Evolutionary conservation across 1,139 yeast species (phyloP), one percentile per base, ranked within the genome.

Genomic region (Protomyces pachydermus): DNA sequence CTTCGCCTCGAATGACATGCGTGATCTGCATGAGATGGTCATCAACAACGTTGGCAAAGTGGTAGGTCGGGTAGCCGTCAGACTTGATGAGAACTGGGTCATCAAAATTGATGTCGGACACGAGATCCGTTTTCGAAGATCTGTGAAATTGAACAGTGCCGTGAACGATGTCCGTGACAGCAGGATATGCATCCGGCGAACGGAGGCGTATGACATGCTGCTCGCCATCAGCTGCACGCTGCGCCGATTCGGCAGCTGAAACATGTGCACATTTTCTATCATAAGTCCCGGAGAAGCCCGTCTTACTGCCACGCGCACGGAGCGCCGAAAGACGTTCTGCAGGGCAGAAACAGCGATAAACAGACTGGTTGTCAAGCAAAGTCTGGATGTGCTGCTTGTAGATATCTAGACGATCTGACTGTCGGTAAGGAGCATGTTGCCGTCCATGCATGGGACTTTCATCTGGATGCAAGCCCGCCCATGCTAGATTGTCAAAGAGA

Each of bases 1-100:
- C 98, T 72, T 93, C 98, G 45, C 99, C 99, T 68, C 99, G 80
- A 10, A 93, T 84, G 9, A 93, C 98, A 74, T 95, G 98, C 0
- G 97, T 88, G 52, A 93, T 88, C 57, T 83, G 75, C 98, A 93
- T 95, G 60, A 88, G 76, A 74, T 91, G 96, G 73, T 93, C 99
- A 72, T 93, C 99, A 1, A 93, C 84, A 1, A 93, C 97, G 71
- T 90, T 91, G 23, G 98, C 98, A 72, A 93, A 86, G 75, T 93
- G 99, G 71, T 93, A 93, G 0, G 99, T 93, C 18, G 99, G 99
- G 68, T 89, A 78, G 0, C 95, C 93, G 73, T 93, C 98, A 8
- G 96, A 87, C 73, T 95, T 93, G 73, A 93, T 76, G 48, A 93
- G 78, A 8, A 93, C 88, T 37, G 91, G 91, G 74, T 95, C 98